Evolutionary conservation across 2,329 filamentous ascomycete species (phyloP).

Genomic region (Xylariales sp.): DNA sequence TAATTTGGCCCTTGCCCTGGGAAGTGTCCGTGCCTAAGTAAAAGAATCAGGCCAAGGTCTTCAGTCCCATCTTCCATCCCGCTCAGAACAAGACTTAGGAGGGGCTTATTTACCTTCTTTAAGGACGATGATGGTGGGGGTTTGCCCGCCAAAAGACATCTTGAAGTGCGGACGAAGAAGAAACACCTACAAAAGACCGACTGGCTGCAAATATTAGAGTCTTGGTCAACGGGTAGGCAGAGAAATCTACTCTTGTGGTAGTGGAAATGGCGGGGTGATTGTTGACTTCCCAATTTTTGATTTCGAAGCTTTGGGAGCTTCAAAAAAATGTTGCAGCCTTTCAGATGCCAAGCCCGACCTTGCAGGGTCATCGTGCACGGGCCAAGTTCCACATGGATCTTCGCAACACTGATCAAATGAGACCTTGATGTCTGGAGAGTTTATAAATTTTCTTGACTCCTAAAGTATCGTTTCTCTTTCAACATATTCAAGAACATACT

Average conservation of each 20-base stretch:
- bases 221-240: too few relatives aligned
- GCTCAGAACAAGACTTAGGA: constrained; percentile 17
- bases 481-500: too few relatives aligned
- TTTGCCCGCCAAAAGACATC: constrained; percentile 97
- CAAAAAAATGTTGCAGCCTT: constrained; percentile 49
- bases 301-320: constrained; percentile 36
- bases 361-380: too few relatives aligned
- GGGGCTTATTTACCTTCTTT: constrained; percentile 73
- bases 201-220: too few relatives aligned
- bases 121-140: constrained; percentile 95
- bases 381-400: too few relatives aligned
- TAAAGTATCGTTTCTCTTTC: too few relatives aligned
- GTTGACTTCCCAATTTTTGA: constrained; percentile 14
- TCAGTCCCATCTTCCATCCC: constrained; percentile 31
- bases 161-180: constrained; percentile 22
- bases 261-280: constrained; percentile 7
- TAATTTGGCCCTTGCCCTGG: constrained; percentile 91
- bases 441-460: too few relatives aligned
- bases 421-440: too few relatives aligned
- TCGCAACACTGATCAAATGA: too few relatives aligned
- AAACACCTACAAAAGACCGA: not conserved
- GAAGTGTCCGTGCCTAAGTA: constrained; percentile 86
- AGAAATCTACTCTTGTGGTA: too few relatives aligned
- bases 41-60: constrained; percentile 1
- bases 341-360: constrained; percentile 3